These are phyloP conservation scores for Lodderomyces jiufengensis DNA, from an alignment of 1,139 yeast genomes.

Conservation along the genomic window DNA sequence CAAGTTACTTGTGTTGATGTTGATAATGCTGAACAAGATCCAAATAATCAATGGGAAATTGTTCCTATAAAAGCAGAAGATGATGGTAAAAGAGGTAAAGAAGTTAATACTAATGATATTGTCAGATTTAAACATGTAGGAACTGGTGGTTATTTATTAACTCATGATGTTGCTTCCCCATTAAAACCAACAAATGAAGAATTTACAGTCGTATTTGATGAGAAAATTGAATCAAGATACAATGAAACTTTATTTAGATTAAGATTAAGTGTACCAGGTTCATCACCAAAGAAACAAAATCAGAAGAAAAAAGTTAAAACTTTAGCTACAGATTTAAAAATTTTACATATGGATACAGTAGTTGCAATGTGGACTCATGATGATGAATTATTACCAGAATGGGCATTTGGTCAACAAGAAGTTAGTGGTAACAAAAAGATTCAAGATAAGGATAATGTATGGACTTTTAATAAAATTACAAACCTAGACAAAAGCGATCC, in stretches of 20 bases:
- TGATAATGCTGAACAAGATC: conserved; percentile 49
- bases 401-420: conserved; percentile 93
- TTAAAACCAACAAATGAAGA: conserved; percentile 87
- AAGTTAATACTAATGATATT: conserved; percentile 53
- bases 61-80: conserved; percentile 48
- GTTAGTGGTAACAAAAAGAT: conserved; percentile 90
- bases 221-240: conserved; percentile 44
- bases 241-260: conserved; percentile 79
- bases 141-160: conserved; percentile 72
- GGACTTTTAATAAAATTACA: conserved; percentile 76
- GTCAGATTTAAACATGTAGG: conserved; percentile 79
- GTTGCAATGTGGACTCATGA: conserved; percentile 96
- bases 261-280: conserved; percentile 42
- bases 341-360: conserved; percentile 79
- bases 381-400: conserved; percentile 79
- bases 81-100: conserved; percentile 29
- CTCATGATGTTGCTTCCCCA: conserved; percentile 99
- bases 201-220: conserved; percentile 68
- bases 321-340: conserved; percentile 61
- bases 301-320: conserved; percentile 58
- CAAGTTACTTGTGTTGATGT: conserved; percentile 74
- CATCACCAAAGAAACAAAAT: conserved; percentile 35
- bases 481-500: conserved; percentile 53
- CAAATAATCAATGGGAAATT: conserved; percentile 83
- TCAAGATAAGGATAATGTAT: conserved; percentile 60